Evolutionary conservation across 108 stramenopile species (phyloP), one percentile per base, ranked within the genome.

Genomic region (Nitzschia sp.): DNA sequence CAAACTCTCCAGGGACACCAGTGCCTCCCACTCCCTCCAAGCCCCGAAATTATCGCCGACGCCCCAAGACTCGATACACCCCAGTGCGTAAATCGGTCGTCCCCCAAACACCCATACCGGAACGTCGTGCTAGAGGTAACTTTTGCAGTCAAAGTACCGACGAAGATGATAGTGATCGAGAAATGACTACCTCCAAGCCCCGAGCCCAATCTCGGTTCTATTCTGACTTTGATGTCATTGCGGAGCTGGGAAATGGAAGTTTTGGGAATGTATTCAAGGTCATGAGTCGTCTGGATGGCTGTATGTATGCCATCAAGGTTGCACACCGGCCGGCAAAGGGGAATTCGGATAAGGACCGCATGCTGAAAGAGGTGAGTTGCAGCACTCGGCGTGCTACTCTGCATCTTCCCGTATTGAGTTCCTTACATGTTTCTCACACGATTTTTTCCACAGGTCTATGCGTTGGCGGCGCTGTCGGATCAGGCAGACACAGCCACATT

Each of bases 271-370:
- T 95, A 15, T 88, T 89, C 77, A 85, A 88, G 62, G 89, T 85
- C 23, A 59, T 90, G 19, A 87, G 82, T 26, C 77, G 86, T 0
- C 71, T 89, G 38, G 93, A 95, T 74, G 85, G 84, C 4, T 88
- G 91, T 30, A 72, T 87, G 69, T 95, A 95, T 71, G 93, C 93
- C 34, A 86, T 95, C 60, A 95, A 95, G 72, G 87, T 78, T 28
- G 83, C 85, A 19, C 86, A 90, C 42, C 78, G 93, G 15, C 77
- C 79, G 26, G 88, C 88, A 24, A 82, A 80, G 60, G 88, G 90
- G 18, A 27, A 46, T 6, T 54, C 87, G 1, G 93, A 91, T 56
- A 66, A 78, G 42, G 84, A 91, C 65, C 80, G 82, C 0, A 94
- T 94, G 93, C 85, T 94, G 9, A 83, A 93, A 64, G 91, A 93